Percentiles rank a stretch among this genome's conserved stretches.
These are phyloP conservation scores for Dendrobium chrysotoxum DNA, from an alignment of 106 monocot genomes.

Conservation along the genomic window DNA sequence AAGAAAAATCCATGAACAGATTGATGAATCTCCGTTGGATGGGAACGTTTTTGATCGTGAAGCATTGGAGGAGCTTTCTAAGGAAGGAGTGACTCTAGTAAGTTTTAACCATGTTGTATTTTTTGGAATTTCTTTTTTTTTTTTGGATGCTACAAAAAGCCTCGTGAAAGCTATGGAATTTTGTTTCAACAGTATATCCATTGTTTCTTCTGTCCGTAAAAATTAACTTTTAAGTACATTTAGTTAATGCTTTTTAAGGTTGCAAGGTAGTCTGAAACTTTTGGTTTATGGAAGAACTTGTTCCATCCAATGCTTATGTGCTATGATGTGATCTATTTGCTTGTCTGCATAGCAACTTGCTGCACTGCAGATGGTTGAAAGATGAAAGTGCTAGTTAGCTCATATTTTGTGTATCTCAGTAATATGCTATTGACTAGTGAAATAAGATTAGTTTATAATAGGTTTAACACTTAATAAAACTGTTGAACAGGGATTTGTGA, in stretches of 20 bases:
- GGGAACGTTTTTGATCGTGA: conserved; percentile 93
- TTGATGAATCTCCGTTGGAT: conserved; percentile 97
- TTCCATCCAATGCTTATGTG: neutral
- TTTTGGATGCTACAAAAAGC: neutral
- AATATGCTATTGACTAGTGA: neutral
- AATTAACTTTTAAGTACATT: neutral
- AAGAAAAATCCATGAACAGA: conserved; percentile 28
- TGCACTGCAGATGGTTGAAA: neutral
- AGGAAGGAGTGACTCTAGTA: conserved; percentile 99
- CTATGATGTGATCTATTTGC: neutral
- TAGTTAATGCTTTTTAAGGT: neutral
- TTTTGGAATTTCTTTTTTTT: neutral
- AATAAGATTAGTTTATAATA: neutral
- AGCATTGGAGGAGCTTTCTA: conserved; percentile 87
- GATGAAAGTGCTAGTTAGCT: neutral
- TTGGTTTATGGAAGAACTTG: neutral
- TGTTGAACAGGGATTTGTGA: neutral
- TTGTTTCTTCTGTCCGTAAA: neutral
- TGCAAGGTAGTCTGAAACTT: neutral
- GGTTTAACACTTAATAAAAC: neutral
- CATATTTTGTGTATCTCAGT: neutral
- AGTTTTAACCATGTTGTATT: conserved; percentile 19
- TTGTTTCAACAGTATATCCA: neutral
- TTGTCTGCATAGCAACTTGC: neutral
- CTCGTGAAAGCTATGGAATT: neutral